Percentiles rank a stretch among this genome's conserved stretches.
Evolutionary conservation across 106 monocot genomes (phyloP).

Genomic region (Dioscorea alata): DNA sequence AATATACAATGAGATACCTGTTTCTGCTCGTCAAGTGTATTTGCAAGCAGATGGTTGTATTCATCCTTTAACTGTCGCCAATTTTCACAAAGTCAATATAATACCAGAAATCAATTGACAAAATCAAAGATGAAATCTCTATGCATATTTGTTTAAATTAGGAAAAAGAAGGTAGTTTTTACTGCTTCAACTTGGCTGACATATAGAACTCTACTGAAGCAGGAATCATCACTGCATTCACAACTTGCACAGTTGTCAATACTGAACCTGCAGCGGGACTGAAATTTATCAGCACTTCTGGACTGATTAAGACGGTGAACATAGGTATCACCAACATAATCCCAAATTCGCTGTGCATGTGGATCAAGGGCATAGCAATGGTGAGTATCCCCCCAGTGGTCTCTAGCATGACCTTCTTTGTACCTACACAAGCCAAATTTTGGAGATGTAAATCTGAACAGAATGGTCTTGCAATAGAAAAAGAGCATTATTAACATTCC

Average conservation of each 20-base stretch:
- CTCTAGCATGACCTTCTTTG: slow-evolving; percentile 89
- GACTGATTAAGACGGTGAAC: slow-evolving; percentile 95
- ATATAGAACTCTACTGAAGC: slow-evolving; percentile 49
- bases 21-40: slow-evolving; percentile 78
- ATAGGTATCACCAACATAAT: slow-evolving; percentile 94
- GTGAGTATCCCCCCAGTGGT: slow-evolving; percentile 84
- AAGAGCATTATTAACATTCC: background rate
- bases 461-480: background rate
- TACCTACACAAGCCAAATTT: slow-evolving; percentile 33
- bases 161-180: slow-evolving; percentile 13
- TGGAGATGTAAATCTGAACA: background rate
- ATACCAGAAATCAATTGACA: background rate
- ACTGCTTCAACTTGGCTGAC: slow-evolving; percentile 83
- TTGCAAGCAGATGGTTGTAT: slow-evolving; percentile 71
- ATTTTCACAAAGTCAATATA: background rate
- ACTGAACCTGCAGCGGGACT: slow-evolving; percentile 24
- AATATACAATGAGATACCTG: slow-evolving; percentile 32
- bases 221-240: slow-evolving; percentile 45
- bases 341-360: slow-evolving; percentile 81
- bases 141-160: background rate
- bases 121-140: background rate
- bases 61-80: slow-evolving; percentile 69
- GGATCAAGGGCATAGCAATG: slow-evolving; percentile 94
- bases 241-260: slow-evolving; percentile 44
- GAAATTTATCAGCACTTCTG: slow-evolving; percentile 59